Percentiles rank a stretch among this genome's conserved stretches.
phyloP scores from a whole-genome alignment of 129 eudicot genomes.

The Tagetes patula region DNA sequence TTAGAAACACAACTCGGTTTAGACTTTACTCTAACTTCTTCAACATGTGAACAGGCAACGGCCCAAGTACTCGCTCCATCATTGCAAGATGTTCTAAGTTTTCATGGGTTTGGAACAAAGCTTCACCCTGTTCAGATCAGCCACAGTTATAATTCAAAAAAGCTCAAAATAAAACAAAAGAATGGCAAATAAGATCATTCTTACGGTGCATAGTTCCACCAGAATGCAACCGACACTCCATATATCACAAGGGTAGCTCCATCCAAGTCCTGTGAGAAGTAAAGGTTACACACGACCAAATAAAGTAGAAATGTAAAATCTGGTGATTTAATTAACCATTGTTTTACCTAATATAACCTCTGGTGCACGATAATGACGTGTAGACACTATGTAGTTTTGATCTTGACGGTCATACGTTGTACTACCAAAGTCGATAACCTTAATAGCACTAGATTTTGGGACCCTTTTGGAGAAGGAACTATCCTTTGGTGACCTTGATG shows the following conservation, averaged over 20 bases:
- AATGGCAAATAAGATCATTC: conserved; percentile 4
- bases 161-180: not conserved
- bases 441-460: conserved; percentile 92
- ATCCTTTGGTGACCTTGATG: conserved; percentile 70
- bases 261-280: conserved; percentile 63
- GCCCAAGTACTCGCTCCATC: conserved; percentile 94
- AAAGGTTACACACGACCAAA: not conserved
- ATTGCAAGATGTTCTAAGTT: conserved; percentile 92
- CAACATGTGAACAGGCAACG: conserved; percentile 68
- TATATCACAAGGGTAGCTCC: conserved; percentile 93
- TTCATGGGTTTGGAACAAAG: conserved; percentile 92
- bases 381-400: conserved; percentile 82
- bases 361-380: conserved; percentile 94
- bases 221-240: conserved; percentile 98
- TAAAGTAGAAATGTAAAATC: not conserved
- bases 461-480: conserved; percentile 60
- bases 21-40: conserved; percentile 61
- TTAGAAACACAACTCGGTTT: not conserved
- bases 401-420: conserved; percentile 66
- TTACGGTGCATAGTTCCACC: conserved; percentile 88
- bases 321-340: not conserved
- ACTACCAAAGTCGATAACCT: conserved; percentile 95
- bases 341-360: conserved; percentile 81
- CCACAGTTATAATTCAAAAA: not conserved
- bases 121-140: conserved; percentile 61